Evolutionary conservation across 2,329 filamentous ascomycete species (phyloP).

Genomic region (Microsporum ferrugineum): DNA sequence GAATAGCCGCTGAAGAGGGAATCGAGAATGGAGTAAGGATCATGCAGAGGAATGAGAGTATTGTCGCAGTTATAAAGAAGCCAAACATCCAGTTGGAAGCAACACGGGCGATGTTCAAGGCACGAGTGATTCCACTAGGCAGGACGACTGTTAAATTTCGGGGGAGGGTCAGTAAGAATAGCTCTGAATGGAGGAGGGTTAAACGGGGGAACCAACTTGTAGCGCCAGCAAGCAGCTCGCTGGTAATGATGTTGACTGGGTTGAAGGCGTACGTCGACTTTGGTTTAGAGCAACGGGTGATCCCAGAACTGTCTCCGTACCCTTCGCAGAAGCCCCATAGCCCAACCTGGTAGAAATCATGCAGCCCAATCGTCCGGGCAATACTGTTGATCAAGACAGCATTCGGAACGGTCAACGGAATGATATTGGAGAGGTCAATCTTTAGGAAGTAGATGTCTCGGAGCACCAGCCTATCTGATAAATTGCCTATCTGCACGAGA

Average conservation of each 20-base stretch:
- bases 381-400: conserved; percentile 73
- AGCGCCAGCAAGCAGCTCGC: conserved; percentile 69
- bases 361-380: conserved; percentile 70
- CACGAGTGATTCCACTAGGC: conserved; percentile 59
- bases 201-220: conserved; percentile 41
- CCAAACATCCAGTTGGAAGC: conserved; percentile 81
- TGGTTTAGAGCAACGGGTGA: conserved; percentile 64
- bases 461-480: conserved; percentile 49
- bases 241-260: conserved; percentile 67
- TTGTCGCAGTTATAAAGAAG: conserved; percentile 63
- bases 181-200: background rate
- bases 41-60: conserved; percentile 61
- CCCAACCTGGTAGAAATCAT: conserved; percentile 90
- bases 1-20: conserved; percentile 29
- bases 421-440: conserved; percentile 70
- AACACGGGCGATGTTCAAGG: conserved; percentile 61
- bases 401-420: conserved; percentile 61
- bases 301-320: conserved; percentile 53
- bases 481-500: conserved; percentile 69
- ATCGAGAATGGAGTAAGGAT: conserved; percentile 48
- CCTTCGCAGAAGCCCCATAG: conserved; percentile 90
- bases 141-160: conserved; percentile 49
- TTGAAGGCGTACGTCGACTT: conserved; percentile 78
- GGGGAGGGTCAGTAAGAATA: background rate
- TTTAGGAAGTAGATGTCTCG: conserved; percentile 71